A percentile compares a stretch with the other conserved stretches of the same genome.
phyloP scores from a whole-genome alignment of 495 filamentous ascomycete genomes.

The Delitschia confertaspora region DNA sequence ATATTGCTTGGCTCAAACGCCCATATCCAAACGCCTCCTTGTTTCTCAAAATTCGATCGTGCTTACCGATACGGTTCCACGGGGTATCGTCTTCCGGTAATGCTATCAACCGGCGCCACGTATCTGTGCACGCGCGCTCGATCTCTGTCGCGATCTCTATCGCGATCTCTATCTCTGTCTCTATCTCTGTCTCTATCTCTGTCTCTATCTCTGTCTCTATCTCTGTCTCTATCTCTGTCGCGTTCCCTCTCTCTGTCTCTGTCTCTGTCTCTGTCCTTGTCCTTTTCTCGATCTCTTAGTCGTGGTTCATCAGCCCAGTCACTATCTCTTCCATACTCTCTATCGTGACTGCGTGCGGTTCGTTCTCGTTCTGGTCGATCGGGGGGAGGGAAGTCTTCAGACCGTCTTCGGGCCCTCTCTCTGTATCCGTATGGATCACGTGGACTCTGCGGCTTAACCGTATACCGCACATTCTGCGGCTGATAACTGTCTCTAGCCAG shows the following conservation, averaged over 20 bases:
- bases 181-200: conserved; percentile 1
- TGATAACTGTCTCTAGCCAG: conserved; percentile 3
- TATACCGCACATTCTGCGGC: conserved; percentile 13
- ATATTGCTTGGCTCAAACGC: background rate
- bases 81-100: conserved; percentile 15
- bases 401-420: background rate
- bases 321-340: conserved; percentile 5
- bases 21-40: background rate
- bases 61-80: conserved; percentile 16
- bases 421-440: background rate
- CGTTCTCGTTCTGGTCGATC: background rate
- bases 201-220: background rate
- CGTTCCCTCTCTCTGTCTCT: conserved; percentile 1
- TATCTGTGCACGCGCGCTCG: conserved; percentile 15
- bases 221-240: conserved; percentile 12
- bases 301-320: background rate
- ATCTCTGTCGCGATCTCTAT: conserved; percentile 7
- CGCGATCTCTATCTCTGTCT: conserved; percentile 2
- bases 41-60: too few relatives aligned
- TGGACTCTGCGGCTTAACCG: conserved; percentile 6
- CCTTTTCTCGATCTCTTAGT: conserved; percentile 10
- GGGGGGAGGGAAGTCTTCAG: conserved; percentile 1
- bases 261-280: background rate
- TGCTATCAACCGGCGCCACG: conserved; percentile 22
- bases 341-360: conserved; percentile 1